These are phyloP conservation scores for Quillaja saponaria DNA, from an alignment of 306 rosid genomes.

Conservation along the genomic window DNA sequence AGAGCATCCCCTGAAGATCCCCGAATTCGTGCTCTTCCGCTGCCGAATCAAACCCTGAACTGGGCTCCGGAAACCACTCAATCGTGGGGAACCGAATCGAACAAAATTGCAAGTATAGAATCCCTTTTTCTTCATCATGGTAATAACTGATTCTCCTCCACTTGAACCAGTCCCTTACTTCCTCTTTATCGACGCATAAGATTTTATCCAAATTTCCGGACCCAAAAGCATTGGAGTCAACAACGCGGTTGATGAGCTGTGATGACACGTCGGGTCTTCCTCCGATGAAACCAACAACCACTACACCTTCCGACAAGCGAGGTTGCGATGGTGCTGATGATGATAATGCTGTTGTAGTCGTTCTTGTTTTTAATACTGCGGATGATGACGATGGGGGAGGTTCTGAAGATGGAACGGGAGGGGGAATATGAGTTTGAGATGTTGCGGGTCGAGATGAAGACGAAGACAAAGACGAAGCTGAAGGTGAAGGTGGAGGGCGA, in stretches of 20 bases:
- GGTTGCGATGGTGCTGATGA: constrained; percentile 26
- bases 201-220: constrained; percentile 59
- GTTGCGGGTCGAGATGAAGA: constrained; percentile 39
- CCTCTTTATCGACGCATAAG: constrained; percentile 51
- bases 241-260: constrained; percentile 71
- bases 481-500: constrained; percentile 57
- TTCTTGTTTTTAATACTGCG: no score
- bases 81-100: constrained; percentile 37
- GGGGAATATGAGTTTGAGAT: constrained; percentile 32
- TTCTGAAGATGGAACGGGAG: constrained; percentile 35
- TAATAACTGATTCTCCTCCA: constrained; percentile 67
- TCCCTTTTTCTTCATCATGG: constrained; percentile 62
- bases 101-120: constrained; percentile 61
- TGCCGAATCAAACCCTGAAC: constrained; percentile 53
- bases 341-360: constrained; percentile 8
- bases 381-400: constrained; percentile 30
- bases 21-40: constrained; percentile 65
- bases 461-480: constrained; percentile 31
- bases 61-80: constrained; percentile 30
- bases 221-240: constrained; percentile 78
- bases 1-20: constrained; percentile 82
- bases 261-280: constrained; percentile 51
- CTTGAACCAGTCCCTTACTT: constrained; percentile 62
- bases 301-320: constrained; percentile 61
- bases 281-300: constrained; percentile 79